Evolutionary conservation across 2,329 filamentous ascomycete species (phyloP), one percentile per base, ranked within the genome.

Genomic region (Fusarium veterinarium): DNA sequence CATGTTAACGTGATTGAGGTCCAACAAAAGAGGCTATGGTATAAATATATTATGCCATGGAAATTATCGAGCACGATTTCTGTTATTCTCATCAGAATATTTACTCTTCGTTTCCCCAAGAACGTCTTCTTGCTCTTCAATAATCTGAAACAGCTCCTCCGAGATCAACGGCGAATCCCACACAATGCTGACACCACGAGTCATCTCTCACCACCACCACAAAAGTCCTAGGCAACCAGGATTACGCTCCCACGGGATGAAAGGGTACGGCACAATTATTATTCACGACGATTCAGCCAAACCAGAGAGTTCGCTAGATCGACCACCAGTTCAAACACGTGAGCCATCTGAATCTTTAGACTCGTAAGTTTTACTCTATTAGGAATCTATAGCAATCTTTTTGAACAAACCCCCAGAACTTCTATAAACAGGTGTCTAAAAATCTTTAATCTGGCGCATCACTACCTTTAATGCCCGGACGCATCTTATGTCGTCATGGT

Each of bases 361-460:
- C 25, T 41, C 42, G 51, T 55, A 41, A 55, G 51, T 42, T 41
- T 42, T 41, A 30, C 20, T 55, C 37, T 31, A 31, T 55, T 55
- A 14, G 30, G 25, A 30, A 23, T 41, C 35, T 55, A 55, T 41
- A 55, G 37, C 37, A 30, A 42, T 41, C 20, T 31, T 53, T 25
- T 33, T 31, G 35, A 31, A 42, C 19, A 30, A 23, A n/a, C 10
- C 5, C 53, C 17, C 53, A 45, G 42, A 49, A 49, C 20, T 55
- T 55, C 38, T 55, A 35, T 23, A 33, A 28, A 20, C 20, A 55
- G 35, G 23, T 55, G n/a, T 61, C 49, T 61, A 61, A 52, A 61
- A 55, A n/a, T 61, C 58, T 52, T 61, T 61, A 41, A 61, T 61
- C 58, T 61, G 58, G 49, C 58, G 58, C 46, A 61, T 61, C 40